Conservation (phyloP, 2,329 filamentous ascomycete species). For the Teratosphaeria epicoccoides region DNA sequence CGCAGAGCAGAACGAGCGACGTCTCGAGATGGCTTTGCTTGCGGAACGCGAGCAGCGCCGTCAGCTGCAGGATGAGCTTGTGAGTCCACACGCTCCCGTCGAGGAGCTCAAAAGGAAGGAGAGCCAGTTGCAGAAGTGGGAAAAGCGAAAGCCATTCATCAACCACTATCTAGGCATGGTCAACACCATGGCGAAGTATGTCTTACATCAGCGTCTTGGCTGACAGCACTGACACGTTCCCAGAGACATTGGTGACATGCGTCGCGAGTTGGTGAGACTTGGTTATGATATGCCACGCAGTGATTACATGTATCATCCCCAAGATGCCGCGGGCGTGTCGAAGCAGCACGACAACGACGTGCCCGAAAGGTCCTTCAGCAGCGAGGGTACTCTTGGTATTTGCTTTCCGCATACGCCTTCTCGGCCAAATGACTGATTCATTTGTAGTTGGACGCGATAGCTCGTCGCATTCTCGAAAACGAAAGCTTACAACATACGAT, state of each 20-base stretch:
- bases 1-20: constrained; percentile 11
- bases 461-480: constrained; percentile 21
- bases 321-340: not conserved
- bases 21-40: constrained; percentile 14
- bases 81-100: constrained; percentile 11
- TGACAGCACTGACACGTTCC: constrained; percentile 6
- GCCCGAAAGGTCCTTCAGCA: not conserved
- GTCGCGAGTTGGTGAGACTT: constrained; percentile 17
- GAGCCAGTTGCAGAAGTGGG: constrained; percentile 22
- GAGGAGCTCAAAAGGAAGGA: constrained; percentile 17
- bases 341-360: constrained; percentile 1
- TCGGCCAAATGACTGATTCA: not conserved
- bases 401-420: not conserved
- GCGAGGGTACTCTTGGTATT: not conserved
- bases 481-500: constrained; percentile 17
- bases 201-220: not conserved
- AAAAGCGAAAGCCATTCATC: constrained; percentile 23
- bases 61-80: constrained; percentile 12
- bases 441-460: constrained; percentile 8
- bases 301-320: constrained; percentile 12
- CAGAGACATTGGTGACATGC: constrained; percentile 23
- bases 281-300: constrained; percentile 20
- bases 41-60: constrained; percentile 18
- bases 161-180: constrained; percentile 28
- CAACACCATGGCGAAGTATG: constrained; percentile 23